Evolutionary conservation across 1,284 basidiomycete species (phyloP).

Genomic region (Malassezia globosa): DNA sequence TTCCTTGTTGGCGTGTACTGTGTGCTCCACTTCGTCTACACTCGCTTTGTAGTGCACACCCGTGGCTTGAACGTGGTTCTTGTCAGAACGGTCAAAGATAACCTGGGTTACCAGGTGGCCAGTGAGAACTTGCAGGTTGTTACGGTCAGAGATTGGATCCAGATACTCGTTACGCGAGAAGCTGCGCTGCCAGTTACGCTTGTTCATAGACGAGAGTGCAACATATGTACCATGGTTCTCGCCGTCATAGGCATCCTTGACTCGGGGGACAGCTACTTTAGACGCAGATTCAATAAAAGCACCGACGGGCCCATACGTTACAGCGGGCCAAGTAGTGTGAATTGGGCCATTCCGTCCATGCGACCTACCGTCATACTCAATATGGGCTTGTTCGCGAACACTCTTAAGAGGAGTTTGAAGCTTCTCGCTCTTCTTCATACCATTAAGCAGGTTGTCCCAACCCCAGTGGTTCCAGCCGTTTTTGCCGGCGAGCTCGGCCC

Average conservation of each 20-base stretch:
- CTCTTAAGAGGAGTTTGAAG: constrained; percentile 18
- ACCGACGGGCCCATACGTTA: constrained; percentile 25
- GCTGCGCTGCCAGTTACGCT: constrained; percentile 24
- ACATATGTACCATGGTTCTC: constrained; percentile 32
- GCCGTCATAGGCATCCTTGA: constrained; percentile 25
- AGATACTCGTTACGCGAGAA: constrained; percentile 35
- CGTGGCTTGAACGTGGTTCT: constrained; percentile 17
- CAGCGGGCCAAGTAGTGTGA: constrained; percentile 25
- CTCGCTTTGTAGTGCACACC: constrained; percentile 29
- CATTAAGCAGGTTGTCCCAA: constrained; percentile 19
- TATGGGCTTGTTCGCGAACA: constrained; percentile 14
- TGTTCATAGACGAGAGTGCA: constrained; percentile 27
- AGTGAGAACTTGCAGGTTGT: constrained; percentile 36
- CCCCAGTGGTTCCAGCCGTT: constrained; percentile 24
- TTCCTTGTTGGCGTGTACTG: constrained; percentile 33
- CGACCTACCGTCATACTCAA: constrained; percentile 19
- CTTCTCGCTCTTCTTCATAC: constrained; percentile 30
- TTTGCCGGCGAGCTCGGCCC: constrained; percentile 25
- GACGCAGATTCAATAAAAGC: constrained; percentile 25
- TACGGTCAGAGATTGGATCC: constrained; percentile 24
- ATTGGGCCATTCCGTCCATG: constrained; percentile 29
- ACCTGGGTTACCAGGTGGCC: constrained; percentile 30
- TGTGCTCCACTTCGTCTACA: constrained; percentile 15
- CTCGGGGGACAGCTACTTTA: constrained; percentile 13
- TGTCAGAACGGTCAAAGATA: constrained; percentile 18